phyloP scores from a whole-genome alignment of 1,139 yeast species.

The Taphrina communis region DNA sequence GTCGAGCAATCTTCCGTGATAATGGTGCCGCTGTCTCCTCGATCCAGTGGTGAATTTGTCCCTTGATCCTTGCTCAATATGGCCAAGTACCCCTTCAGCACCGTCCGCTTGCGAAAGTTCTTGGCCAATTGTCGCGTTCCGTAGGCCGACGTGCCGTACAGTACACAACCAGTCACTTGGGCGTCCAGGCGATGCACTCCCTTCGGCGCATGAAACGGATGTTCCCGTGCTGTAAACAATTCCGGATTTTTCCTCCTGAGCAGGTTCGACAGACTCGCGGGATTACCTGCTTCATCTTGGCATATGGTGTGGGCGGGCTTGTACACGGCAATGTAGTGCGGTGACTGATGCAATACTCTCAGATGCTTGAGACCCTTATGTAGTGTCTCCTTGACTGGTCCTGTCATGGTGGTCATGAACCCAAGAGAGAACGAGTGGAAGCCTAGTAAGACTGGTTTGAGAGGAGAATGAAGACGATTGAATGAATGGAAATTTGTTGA shows the following conservation, averaged over 20 bases:
- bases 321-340: slow-evolving; percentile 20
- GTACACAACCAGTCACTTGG: slow-evolving; percentile 18
- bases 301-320: slow-evolving; percentile 38
- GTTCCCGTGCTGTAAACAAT: slow-evolving; percentile 3
- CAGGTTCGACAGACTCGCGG: slow-evolving; percentile 9
- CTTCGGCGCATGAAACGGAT: slow-evolving; percentile 35
- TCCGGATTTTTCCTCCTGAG: slow-evolving; percentile 12
- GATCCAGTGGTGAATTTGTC: slow-evolving; percentile 12
- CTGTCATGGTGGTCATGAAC: background rate
- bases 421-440: no score
- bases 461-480: background rate
- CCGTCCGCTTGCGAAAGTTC: slow-evolving; percentile 8
- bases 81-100: slow-evolving; percentile 27
- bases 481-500: background rate
- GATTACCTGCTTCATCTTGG: slow-evolving; percentile 31
- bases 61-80: slow-evolving; percentile 12
- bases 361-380: slow-evolving; percentile 14
- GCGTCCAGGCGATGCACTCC: slow-evolving; percentile 33
- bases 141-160: slow-evolving; percentile 25
- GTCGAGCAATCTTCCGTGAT: slow-evolving; percentile 25
- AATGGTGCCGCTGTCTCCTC: slow-evolving; percentile 8
- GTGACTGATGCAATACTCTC: slow-evolving; percentile 11
- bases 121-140: slow-evolving; percentile 34
- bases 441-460: no score
- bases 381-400: background rate